Percentiles rank a stretch among this genome's conserved stretches.
Evolutionary conservation across 2,329 filamentous ascomycete species (phyloP).

Genomic region (Arthroderma sp.): DNA sequence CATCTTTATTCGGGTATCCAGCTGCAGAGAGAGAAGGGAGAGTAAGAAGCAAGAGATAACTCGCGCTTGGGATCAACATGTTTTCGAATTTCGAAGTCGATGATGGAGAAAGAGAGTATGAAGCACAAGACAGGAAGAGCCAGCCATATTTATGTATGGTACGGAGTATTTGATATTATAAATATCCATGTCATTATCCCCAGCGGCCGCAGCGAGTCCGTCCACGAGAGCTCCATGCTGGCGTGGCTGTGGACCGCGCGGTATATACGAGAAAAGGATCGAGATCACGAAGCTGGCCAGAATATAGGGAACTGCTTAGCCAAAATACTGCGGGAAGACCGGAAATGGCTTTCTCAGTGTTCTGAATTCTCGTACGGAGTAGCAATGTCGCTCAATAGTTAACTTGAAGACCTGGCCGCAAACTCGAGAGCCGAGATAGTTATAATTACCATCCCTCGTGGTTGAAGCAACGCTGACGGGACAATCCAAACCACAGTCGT

Average conservation of each 20-base stretch:
- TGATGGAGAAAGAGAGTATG: background rate
- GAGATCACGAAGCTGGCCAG: background rate
- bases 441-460: too few relatives aligned
- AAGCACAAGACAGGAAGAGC: background rate
- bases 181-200: background rate
- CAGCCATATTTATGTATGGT: background rate
- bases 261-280: background rate
- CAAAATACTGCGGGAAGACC: background rate
- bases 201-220: background rate
- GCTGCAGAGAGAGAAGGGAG: background rate
- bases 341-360: background rate
- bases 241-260: slow-evolving; percentile 2
- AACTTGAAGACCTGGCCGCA: too few relatives aligned
- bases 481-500: too few relatives aligned
- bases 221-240: background rate
- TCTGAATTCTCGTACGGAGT: too few relatives aligned
- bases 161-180: background rate
- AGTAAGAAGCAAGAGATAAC: background rate
- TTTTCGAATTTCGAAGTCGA: background rate
- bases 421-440: too few relatives aligned
- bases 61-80: background rate
- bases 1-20: background rate
- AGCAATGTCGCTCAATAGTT: too few relatives aligned
- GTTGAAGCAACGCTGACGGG: too few relatives aligned
- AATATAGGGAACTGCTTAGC: background rate